These are phyloP conservation scores for Chaetothyriales sp. DNA, from an alignment of 2,329 filamentous ascomycete genomes.

Conservation along the genomic window DNA sequence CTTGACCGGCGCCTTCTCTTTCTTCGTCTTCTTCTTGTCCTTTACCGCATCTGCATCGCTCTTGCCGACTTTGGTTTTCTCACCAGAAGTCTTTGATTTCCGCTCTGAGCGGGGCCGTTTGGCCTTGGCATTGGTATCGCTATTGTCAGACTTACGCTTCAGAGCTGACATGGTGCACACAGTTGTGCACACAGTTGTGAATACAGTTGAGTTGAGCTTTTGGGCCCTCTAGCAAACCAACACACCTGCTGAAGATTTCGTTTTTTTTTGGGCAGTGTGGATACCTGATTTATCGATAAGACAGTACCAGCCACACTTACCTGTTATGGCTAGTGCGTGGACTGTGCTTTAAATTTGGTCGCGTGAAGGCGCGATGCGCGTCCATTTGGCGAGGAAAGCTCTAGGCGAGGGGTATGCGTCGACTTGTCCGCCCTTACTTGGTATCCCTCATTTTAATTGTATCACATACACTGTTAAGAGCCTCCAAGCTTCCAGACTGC, in stretches of 20 bases:
- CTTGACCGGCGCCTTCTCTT: conserved; percentile 1
- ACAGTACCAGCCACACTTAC: neutral
- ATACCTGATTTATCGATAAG: conserved; percentile 2
- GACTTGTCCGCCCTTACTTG: neutral
- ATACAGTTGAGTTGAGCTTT: neutral
- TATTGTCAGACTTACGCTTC: conserved; percentile 11
- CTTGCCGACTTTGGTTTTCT: neutral
- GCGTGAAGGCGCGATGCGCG: neutral
- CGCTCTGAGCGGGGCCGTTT: neutral
- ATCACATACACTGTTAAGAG: neutral
- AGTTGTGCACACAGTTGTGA: neutral
- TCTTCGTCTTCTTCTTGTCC: conserved; percentile 4
- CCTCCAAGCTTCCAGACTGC: neutral
- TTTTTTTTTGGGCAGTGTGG: neutral
- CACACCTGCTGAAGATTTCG: neutral
- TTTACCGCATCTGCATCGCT: conserved; percentile 1
- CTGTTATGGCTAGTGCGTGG: neutral
- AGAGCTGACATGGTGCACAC: conserved; percentile 9
- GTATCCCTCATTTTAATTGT: neutral
- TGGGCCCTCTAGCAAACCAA: neutral
- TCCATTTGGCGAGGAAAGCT: neutral
- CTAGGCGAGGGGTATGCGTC: neutral
- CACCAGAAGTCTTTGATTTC: neutral
- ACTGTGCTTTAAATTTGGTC: neutral
- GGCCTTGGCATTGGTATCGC: conserved; percentile 1